A percentile compares a stretch with the other conserved stretches of the same genome.
Evolutionary conservation across 768 basidiomycete species (phyloP).

Genomic region (Pleurotus tuber-regium): DNA sequence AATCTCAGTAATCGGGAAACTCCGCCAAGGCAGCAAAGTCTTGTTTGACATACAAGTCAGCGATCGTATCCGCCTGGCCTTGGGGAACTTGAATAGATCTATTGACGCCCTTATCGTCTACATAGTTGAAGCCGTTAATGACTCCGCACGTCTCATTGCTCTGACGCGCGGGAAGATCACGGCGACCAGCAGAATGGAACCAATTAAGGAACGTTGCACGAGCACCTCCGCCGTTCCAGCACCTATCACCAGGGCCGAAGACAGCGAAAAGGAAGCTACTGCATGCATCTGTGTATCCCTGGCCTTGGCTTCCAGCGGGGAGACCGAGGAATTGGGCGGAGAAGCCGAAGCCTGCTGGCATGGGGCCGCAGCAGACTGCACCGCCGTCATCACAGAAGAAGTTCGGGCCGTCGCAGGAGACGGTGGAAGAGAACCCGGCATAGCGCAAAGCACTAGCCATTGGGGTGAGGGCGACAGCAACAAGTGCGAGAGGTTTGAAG

Average conservation of each 20-base stretch:
- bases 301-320: not conserved
- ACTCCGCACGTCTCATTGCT: not conserved
- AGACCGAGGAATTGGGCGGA: conserved; percentile 1
- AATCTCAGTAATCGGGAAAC: not conserved
- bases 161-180: not conserved
- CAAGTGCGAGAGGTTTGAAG: not conserved
- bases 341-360: conserved; percentile 6
- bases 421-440: conserved; percentile 1
- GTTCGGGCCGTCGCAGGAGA: not conserved
- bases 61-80: not conserved
- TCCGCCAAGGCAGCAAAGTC: not conserved
- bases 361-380: not conserved
- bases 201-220: not conserved
- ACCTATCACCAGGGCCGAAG: not conserved
- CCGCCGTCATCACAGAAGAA: conserved; percentile 4
- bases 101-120: not conserved
- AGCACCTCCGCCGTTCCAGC: conserved; percentile 6
- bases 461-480: not conserved
- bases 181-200: conserved; percentile 2
- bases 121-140: no score
- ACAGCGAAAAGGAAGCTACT: conserved; percentile 1
- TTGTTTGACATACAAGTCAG: not conserved
- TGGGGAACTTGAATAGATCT: not conserved
- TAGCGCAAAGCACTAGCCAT: conserved; percentile 1
- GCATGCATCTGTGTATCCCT: conserved; percentile 1